These are phyloP conservation scores for Phytophthora quininea DNA, from an alignment of 352 stramenopile genomes.

Conservation along the genomic window DNA sequence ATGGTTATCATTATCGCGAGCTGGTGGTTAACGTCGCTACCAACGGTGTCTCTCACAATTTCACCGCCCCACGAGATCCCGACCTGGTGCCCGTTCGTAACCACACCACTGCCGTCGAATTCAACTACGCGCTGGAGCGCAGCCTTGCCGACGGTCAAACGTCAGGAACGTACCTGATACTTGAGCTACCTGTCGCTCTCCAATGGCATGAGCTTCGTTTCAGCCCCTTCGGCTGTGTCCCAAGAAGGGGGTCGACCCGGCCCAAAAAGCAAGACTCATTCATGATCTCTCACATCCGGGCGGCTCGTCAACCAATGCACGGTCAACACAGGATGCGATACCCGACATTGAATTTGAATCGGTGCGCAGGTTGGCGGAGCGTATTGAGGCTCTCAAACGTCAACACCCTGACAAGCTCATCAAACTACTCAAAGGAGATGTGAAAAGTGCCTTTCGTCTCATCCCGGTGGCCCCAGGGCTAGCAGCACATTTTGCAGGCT, in stretches of 20 bases:
- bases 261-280: slow-evolving; percentile 4
- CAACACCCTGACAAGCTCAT: not conserved
- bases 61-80: not conserved
- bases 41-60: not conserved
- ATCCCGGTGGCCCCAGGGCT: slow-evolving; percentile 4
- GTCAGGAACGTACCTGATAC: slow-evolving; percentile 1
- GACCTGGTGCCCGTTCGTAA: not conserved
- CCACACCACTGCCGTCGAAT: not conserved
- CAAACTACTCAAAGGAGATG: slow-evolving; percentile 23
- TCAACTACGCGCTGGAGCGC: not conserved
- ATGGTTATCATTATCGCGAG: slow-evolving; percentile 1
- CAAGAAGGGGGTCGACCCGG: slow-evolving; percentile 12
- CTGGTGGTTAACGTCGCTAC: not conserved
- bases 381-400: slow-evolving; percentile 7
- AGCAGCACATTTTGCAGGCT: slow-evolving; percentile 9
- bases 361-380: not conserved
- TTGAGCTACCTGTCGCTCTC: not conserved
- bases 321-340: not conserved
- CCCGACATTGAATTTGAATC: slow-evolving; percentile 9
- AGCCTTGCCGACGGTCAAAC: slow-evolving; percentile 4
- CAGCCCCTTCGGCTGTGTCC: slow-evolving; percentile 14
- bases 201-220: not conserved
- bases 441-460: slow-evolving; percentile 19
- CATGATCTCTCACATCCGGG: slow-evolving; percentile 17
- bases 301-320: slow-evolving; percentile 2